phyloP scores from a whole-genome alignment of 2,329 filamentous ascomycete genomes.

The Thelonectria olida region DNA sequence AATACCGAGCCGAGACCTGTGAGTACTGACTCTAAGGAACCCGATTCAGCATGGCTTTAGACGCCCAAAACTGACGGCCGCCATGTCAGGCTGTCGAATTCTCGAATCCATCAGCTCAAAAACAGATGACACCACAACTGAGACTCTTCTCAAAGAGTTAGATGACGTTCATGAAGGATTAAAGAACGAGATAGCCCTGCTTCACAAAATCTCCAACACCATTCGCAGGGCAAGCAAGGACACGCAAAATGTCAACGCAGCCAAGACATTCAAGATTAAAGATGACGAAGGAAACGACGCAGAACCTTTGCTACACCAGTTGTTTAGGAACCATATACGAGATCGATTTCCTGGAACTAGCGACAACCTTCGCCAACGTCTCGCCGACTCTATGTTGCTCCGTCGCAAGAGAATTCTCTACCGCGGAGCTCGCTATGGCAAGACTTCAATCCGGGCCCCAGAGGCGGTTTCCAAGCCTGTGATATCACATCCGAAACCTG shows the following conservation, averaged over 20 bases:
- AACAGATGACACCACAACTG: not conserved
- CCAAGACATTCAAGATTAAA: conserved; percentile 12
- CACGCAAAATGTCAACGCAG: conserved; percentile 9
- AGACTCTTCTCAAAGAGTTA: not conserved
- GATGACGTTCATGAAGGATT: not conserved
- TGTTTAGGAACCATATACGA: conserved; percentile 19
- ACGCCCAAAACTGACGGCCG: not conserved
- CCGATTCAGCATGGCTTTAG: not conserved
- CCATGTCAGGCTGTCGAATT: not conserved
- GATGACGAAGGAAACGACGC: conserved; percentile 26
- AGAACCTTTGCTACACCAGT: not conserved
- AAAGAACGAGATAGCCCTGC: not conserved
- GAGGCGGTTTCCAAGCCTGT: not conserved
- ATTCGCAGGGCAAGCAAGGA: conserved; percentile 28
- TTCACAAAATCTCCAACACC: conserved; percentile 19
- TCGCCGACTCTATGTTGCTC: conserved; percentile 21
- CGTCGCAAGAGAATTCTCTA: conserved; percentile 25
- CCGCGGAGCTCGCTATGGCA: conserved; percentile 14
- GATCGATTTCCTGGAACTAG: conserved; percentile 20
- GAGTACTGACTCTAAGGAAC: not conserved
- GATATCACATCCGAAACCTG: not conserved
- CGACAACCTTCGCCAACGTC: conserved; percentile 13
- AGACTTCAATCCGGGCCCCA: not conserved
- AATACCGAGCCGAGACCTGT: conserved; percentile 11
- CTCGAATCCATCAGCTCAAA: not conserved